A percentile compares a stretch with the other conserved stretches of the same genome.
Conservation (phyloP, 805 yeast species). For the Ascoidea tarda region DNA sequence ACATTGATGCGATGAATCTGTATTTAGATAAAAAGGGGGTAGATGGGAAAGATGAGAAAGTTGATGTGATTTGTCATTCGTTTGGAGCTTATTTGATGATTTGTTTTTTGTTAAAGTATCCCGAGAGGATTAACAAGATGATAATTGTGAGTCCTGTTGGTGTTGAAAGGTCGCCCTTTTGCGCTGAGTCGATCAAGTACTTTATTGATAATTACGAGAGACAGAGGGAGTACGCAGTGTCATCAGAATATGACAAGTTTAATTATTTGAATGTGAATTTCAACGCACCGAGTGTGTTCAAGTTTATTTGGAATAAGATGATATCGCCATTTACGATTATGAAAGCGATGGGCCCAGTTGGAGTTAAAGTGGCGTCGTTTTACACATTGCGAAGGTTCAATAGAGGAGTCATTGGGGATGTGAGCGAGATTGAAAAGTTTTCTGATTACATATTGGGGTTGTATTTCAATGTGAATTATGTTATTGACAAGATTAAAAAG, state of each 20-base stretch:
- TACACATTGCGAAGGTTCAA: conserved; percentile 17
- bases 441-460: conserved; percentile 18
- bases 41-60: conserved; percentile 29
- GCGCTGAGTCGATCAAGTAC: conserved; percentile 27
- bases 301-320: conserved; percentile 25
- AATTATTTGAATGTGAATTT: conserved; percentile 23
- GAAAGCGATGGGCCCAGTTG: conserved; percentile 19
- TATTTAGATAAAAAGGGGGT: not conserved
- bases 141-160: conserved; percentile 68
- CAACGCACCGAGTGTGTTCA: conserved; percentile 29
- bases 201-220: conserved; percentile 16
- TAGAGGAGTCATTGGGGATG: conserved; percentile 14
- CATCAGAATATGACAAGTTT: conserved; percentile 30
- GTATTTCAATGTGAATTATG: conserved; percentile 11
- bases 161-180: conserved; percentile 52
- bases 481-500: conserved; percentile 18
- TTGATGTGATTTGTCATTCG: conserved; percentile 64
- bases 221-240: conserved; percentile 11
- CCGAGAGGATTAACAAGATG: conserved; percentile 36
- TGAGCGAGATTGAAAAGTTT: conserved; percentile 17
- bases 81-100: conserved; percentile 66
- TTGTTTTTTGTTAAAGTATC: conserved; percentile 46
- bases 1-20: conserved; percentile 40
- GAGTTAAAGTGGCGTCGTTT: conserved; percentile 17
- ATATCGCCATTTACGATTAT: conserved; percentile 13